Base-by-base conservation (phyloP, 2,329 filamentous ascomycete genomes). In the Verticillium alfalfae region DNA sequence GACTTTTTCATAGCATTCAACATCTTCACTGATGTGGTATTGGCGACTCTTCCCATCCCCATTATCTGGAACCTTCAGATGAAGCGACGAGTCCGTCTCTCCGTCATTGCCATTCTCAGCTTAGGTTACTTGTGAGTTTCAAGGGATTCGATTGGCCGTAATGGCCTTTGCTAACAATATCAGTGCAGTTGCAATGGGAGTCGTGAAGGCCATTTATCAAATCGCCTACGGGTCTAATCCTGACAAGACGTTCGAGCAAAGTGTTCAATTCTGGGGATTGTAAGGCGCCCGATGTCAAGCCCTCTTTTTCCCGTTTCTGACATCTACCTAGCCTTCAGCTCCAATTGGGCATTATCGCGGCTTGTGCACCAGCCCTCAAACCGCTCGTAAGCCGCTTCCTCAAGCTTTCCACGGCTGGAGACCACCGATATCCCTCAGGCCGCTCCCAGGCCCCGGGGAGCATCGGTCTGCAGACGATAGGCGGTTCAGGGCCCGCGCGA, bases 1-100 rank as follows among this genome's bases (percentile, higher is more conserved):
- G 18, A 52, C 45, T 1, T 8, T 10, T 7, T 10, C 13, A 4
- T 5, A 52, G 73, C 67, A 3, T 72, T 77, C 68, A 78, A 79
- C 61, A 78, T 79, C 45, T 70, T 73, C 9, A 79, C 77, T n/a
- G 77, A 80, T 59, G 69, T 79, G 8, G 68, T 73, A n/a, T 77
- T 79, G 39, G 77, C 76, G 0, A 72, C 75, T 1, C 67, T 79
- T 18, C 78, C 78, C 1, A 69, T 79, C 1, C 74, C 75, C 2
- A 72, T 80, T 60, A 76, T 80, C 57, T 76, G 75, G 72, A 66
- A 68, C 7, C 66, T 79, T n/a, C 73, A 79, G 60, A 71, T 77
- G 68, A 75, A 74, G 65, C 66, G 67, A n/a, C 70, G 71, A 15
- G 72, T 72, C 1, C 71, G 73, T 22, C 26, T 79, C 0, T 78